Evolutionary conservation across 805 yeast species (phyloP), one percentile per base, ranked within the genome.

Genomic region (Kazachstania viticola): DNA sequence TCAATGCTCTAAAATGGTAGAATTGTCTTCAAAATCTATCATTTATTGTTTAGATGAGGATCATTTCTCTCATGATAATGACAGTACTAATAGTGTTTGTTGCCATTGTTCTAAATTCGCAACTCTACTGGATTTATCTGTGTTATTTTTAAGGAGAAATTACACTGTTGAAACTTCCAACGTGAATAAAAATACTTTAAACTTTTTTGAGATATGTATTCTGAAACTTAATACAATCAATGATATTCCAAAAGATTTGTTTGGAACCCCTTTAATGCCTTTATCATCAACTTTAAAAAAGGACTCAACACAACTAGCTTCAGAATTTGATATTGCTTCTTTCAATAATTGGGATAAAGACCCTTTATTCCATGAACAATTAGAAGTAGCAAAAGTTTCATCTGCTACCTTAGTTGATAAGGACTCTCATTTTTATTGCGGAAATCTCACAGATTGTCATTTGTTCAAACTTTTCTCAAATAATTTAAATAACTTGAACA

Each of bases 361-460:
- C 44, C 74, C 76, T 46, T 62, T 69, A 14, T 65, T 72, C 40
- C 73, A 79, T 46, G 96, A 87, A 51, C 73, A 79, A 38, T 62
- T 80, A n/a, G 95, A 87, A 52, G 78, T 84, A 31, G 64, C 84
- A 1, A 73, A 71, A 48, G 79, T 87, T 87, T 78, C 94, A 1
- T 65, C 82, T 8, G 93, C 94, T 0, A 70, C 91, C 0, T 67
- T 63, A 9, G 59, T 82, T 1, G 48, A 51, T 12, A 39, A 50
- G 8, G 28, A 41, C 3, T 35, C 54, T 6, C 63, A 70, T 30
- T 69, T 85, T 5, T 87, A 88, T 87, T 65, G 79, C 31, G 97
- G 97, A 2, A 88, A 87, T 48, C 61, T 75, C 1, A 73, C 81
- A 41, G 95, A 87, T 51, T 73, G 64, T 48, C 76, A 74, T 38